Percentiles rank a stretch among this genome's conserved stretches.
Conservation (phyloP, 768 basidiomycete species). For the Rubroboletus pulcherrimus region DNA sequence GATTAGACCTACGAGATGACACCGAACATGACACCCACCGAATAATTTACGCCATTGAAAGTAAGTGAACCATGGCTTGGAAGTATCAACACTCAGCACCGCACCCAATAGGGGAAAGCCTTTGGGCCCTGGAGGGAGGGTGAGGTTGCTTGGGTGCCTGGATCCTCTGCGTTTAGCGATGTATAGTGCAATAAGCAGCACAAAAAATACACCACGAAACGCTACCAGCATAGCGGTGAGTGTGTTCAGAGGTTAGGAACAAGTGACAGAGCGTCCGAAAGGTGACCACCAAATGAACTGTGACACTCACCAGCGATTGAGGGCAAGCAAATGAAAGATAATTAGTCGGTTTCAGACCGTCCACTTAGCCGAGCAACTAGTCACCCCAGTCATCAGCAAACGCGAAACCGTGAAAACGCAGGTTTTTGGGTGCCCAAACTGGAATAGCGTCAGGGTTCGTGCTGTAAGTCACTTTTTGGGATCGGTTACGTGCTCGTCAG, state of each 20-base stretch:
- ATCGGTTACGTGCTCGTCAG: too few species aligned
- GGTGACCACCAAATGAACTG: neutral
- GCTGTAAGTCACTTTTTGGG: too few species aligned
- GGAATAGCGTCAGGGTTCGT: too few species aligned
- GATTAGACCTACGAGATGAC: neutral
- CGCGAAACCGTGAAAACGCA: too few species aligned
- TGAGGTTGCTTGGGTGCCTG: neutral
- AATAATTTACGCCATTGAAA: slow-evolving; percentile 28
- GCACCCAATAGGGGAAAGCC: slow-evolving; percentile 36
- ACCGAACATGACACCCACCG: slow-evolving; percentile 8
- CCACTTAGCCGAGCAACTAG: too few species aligned
- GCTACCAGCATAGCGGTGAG: neutral
- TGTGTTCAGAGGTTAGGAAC: neutral
- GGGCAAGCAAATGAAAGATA: neutral
- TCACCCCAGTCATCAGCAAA: too few species aligned
- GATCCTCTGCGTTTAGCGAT: slow-evolving; percentile 4
- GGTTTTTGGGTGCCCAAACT: too few species aligned
- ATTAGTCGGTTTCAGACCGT: too few species aligned
- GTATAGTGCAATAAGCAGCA: slow-evolving; percentile 14
- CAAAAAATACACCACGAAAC: neutral
- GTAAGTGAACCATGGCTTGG: slow-evolving; percentile 34
- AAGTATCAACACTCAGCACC: slow-evolving; percentile 23
- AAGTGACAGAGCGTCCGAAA: neutral
- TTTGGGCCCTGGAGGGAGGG: slow-evolving; percentile 50
- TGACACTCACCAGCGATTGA: neutral